Evolutionary conservation across 2,329 filamentous ascomycete genomes (phyloP), one percentile per base, ranked within the genome.

Genomic region (Fusarium clavum): DNA sequence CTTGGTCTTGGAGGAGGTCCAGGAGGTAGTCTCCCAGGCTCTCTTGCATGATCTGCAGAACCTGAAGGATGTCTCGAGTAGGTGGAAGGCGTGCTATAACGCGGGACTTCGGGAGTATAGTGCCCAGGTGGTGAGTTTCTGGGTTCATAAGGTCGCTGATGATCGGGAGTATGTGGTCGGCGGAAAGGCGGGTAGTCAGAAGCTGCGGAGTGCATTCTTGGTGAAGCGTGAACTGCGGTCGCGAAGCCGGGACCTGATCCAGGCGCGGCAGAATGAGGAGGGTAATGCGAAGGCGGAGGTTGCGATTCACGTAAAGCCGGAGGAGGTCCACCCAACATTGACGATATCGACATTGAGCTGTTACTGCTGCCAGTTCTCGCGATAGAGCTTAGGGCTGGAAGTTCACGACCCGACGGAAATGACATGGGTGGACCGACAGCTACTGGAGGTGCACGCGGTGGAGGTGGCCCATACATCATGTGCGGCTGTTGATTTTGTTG

Each of bases 121-220:
- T 82, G 78, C 57, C 80, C 81, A 71, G 85, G 81, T 8, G 86
- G 85, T 16, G 87, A 87, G 25, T 80, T 81, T 73, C 86, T 81
- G 41, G 80, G 81, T 66, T 83, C 83, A 80, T 88, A 88, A 58
- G 82, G 81, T 73, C 87, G 85, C 48, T 85, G 83, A 65, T 90
- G 89, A 46, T 94, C 91, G n/a, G 92, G 92, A 0, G 91, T 94
- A 61, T 92, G 89, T 4, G 91, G 91, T 64, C 91, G 85, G 67
- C 90, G 85, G 77, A 87, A 91, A 8, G 86, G 84, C 54, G 81
- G 82, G 65, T 91, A 91, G 20, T 92, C 90, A 64, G 87, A 79
- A 1, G 85, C 82, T 4, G 85, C 80, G 27, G 84, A 83, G 61
- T 84, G 85, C 81, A 89, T 85, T 43, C 85, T 81, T 6, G 87